Evolutionary conservation across 176 grass and related monocot genomes (phyloP).

Genomic region (Areca catechu): DNA sequence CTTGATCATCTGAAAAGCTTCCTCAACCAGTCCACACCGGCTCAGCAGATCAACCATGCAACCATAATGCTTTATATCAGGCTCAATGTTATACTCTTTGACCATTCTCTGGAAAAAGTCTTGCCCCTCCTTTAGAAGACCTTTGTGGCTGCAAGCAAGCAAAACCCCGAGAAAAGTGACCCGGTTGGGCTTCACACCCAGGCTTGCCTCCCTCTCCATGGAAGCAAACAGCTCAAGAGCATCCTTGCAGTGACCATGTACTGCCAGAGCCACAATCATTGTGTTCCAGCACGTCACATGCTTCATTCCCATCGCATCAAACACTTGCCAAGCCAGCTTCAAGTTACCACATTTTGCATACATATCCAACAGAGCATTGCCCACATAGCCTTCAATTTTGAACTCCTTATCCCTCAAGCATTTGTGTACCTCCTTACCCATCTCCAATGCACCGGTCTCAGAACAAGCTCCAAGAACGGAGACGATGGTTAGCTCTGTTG

Average conservation of each 20-base stretch:
- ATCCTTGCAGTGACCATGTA: conserved; percentile 44
- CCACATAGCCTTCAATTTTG: conserved; percentile 52
- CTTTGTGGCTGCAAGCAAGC: conserved; percentile 64
- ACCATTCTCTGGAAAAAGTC: conserved; percentile 44
- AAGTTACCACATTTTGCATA: conserved; percentile 62
- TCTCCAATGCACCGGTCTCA: conserved; percentile 26
- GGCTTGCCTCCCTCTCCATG: conserved; percentile 31
- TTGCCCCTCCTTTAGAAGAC: conserved; percentile 43
- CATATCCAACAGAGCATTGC: conserved; percentile 62
- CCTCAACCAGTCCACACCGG: conserved; percentile 35
- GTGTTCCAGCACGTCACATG: conserved; percentile 48
- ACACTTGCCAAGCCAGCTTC: conserved; percentile 34
- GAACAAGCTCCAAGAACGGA: conserved; percentile 48
- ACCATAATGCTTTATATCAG: conserved; percentile 59
- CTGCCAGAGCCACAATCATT: conserved; percentile 57
- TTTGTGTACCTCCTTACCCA: conserved; percentile 38
- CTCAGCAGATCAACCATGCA: conserved; percentile 75
- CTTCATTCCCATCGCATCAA: conserved; percentile 39
- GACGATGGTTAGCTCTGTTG: conserved; percentile 45
- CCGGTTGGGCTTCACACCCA: conserved; percentile 24
- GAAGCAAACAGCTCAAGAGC: conserved; percentile 41
- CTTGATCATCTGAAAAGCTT: conserved; percentile 56
- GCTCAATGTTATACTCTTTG: conserved; percentile 37
- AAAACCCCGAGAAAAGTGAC: conserved; percentile 51
- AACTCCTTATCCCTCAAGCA: conserved; percentile 37